Evolutionary conservation across 805 yeast genomes (phyloP).

Genomic region (Metschnikowia borealis): DNA sequence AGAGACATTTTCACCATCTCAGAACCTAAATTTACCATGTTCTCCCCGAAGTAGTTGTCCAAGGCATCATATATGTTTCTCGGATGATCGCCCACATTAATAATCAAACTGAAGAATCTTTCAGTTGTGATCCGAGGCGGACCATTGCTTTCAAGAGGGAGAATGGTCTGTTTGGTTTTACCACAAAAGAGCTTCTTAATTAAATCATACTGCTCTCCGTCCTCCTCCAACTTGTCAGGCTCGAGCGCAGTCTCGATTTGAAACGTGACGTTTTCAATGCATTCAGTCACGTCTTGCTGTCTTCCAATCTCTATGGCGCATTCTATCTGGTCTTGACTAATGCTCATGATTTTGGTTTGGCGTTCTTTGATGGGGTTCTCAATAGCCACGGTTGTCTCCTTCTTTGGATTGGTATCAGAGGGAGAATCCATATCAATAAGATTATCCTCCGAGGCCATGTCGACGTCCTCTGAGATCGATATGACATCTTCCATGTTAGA

Average conservation of each 20-base stretch:
- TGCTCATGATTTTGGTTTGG: constrained; percentile 25
- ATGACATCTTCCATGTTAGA: constrained; percentile 5
- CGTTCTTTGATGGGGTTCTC: not conserved
- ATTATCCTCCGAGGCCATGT: not conserved
- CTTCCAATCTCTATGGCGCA: constrained; percentile 77
- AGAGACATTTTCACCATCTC: constrained; percentile 73
- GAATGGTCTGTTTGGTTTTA: constrained; percentile 71
- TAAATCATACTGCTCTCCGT: constrained; percentile 79
- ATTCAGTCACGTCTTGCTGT: constrained; percentile 97
- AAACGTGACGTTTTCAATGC: constrained; percentile 88
- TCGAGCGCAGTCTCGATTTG: constrained; percentile 86
- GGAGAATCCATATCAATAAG: not conserved
- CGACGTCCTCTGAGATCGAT: constrained; percentile 1
- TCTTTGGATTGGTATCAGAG: not conserved
- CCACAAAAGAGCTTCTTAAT: constrained; percentile 83
- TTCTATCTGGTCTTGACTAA: constrained; percentile 62
- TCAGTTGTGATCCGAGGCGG: constrained; percentile 46
- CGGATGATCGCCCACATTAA: constrained; percentile 86
- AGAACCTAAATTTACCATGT: constrained; percentile 60
- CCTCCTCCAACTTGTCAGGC: constrained; percentile 59
- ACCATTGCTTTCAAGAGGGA: constrained; percentile 41
- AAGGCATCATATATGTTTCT: constrained; percentile 85
- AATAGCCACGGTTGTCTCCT: constrained; percentile 2
- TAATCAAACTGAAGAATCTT: constrained; percentile 74
- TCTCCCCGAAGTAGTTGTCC: constrained; percentile 79